Conservation (phyloP, 2,329 filamentous ascomycete species). For the Calonectria pauciramosa region DNA sequence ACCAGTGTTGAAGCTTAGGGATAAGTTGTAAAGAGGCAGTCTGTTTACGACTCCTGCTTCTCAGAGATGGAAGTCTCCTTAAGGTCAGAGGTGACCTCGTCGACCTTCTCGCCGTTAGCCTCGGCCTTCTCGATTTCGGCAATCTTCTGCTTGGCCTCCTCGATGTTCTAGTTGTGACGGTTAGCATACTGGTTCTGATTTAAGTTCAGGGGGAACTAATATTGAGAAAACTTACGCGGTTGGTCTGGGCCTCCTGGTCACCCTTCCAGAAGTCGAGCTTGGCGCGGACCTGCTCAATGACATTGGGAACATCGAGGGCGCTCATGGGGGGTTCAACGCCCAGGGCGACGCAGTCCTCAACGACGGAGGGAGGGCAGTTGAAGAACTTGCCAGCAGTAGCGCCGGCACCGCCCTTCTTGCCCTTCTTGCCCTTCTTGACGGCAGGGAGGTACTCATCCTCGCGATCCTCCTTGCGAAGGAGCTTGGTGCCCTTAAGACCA, state of each 20-base stretch:
- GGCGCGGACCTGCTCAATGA: conserved; percentile 90
- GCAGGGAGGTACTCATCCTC: conserved; percentile 89
- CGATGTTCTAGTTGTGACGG: conserved; percentile 79
- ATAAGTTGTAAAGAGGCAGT: neutral
- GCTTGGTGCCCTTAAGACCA: conserved; percentile 86
- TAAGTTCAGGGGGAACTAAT: conserved; percentile 33
- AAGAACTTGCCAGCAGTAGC: conserved; percentile 70
- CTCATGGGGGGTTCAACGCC: conserved; percentile 90
- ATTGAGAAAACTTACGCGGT: conserved; percentile 75
- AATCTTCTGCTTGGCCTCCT: conserved; percentile 96
- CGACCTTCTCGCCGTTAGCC: conserved; percentile 66
- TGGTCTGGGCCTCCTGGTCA: conserved; percentile 90
- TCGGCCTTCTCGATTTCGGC: conserved; percentile 81
- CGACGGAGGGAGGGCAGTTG: conserved; percentile 90
- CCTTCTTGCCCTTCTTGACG: conserved; percentile 89
- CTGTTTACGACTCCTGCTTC: conserved; percentile 61
- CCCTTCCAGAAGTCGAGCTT: conserved; percentile 94
- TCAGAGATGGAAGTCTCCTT: conserved; percentile 67
- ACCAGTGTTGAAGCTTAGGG: conserved; percentile 1
- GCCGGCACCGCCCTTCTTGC: conserved; percentile 73
- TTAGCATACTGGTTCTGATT: conserved; percentile 45
- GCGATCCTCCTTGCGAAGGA: conserved; percentile 88
- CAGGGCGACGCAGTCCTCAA: conserved; percentile 89
- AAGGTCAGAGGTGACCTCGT: conserved; percentile 65
- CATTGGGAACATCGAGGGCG: conserved; percentile 82